A percentile compares a stretch with the other conserved stretches of the same genome.
phyloP scores from a whole-genome alignment of 495 filamentous ascomycete genomes.

The Penicillium angulare region DNA sequence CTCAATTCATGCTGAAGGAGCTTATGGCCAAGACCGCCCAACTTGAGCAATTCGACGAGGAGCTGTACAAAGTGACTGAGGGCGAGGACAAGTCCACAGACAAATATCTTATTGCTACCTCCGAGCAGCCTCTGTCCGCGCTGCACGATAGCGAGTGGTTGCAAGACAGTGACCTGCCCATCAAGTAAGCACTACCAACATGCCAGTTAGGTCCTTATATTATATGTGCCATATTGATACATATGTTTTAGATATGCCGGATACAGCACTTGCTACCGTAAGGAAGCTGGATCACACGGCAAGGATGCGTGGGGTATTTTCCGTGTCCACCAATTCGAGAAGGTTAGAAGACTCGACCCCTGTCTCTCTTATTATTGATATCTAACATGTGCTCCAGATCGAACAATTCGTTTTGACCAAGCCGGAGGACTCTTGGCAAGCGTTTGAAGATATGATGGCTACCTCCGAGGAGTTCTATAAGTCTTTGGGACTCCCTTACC shows the following conservation, averaged over 20 bases:
- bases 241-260: conserved; percentile 66
- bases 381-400: conserved; percentile 44
- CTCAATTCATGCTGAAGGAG: conserved; percentile 93
- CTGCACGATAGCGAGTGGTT: conserved; percentile 95
- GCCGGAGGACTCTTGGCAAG: conserved; percentile 91
- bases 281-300: conserved; percentile 89
- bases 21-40: conserved; percentile 99
- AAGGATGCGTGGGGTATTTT: conserved; percentile 98
- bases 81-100: conserved; percentile 75
- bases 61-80: conserved; percentile 92
- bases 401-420: conserved; percentile 95
- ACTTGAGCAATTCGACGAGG: conserved; percentile 95
- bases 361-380: neutral
- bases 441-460: conserved; percentile 88
- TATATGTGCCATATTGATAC: conserved; percentile 7
- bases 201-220: neutral
- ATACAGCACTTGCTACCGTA: conserved; percentile 90
- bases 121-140: conserved; percentile 90
- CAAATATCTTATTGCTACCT: conserved; percentile 97
- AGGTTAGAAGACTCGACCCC: conserved; percentile 46
- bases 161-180: conserved; percentile 76
- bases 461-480: conserved; percentile 93
- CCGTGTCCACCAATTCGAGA: conserved; percentile 97
- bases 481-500: conserved; percentile 84
- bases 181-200: conserved; percentile 61